Percentiles rank a stretch among this genome's conserved stretches.
Evolutionary conservation across 2,329 filamentous ascomycete genomes (phyloP).

Genomic region (Aureobasidium melanogenum): DNA sequence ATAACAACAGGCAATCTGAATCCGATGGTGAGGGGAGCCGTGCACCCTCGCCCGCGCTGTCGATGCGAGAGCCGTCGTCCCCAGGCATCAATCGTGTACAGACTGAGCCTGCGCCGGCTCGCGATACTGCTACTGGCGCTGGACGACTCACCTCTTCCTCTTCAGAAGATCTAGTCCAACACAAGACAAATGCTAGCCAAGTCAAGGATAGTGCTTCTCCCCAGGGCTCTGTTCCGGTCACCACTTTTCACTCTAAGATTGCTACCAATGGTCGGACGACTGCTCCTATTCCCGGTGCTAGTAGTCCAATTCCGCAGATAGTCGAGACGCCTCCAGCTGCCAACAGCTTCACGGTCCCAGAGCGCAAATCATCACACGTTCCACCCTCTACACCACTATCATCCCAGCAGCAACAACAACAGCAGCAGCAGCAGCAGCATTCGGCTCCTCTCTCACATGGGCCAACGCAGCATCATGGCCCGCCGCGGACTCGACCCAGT

Average conservation of each 20-base stretch:
- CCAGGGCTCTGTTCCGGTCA: conserved; percentile 24
- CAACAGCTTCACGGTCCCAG: conserved; percentile 33
- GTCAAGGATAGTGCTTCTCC: conserved; percentile 9
- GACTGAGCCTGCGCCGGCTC: conserved; percentile 52
- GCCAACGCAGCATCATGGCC: conserved; percentile 17
- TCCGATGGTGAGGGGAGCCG: conserved; percentile 36
- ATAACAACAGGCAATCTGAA: conserved; percentile 41
- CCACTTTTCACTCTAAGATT: conserved; percentile 47
- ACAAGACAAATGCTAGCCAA: not conserved
- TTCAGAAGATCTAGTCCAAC: conserved; percentile 19
- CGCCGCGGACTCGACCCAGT: conserved; percentile 17
- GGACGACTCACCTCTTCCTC: conserved; percentile 18
- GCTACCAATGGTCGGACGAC: conserved; percentile 49
- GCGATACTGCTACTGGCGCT: conserved; percentile 22
- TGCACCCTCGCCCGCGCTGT: conserved; percentile 35
- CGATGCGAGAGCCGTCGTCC: conserved; percentile 36
- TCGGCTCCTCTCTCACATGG: conserved; percentile 19
- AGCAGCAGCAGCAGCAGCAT: not conserved
- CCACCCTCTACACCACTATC: conserved; percentile 16
- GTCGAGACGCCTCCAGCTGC: conserved; percentile 49
- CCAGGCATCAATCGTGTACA: conserved; percentile 54
- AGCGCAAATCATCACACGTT: conserved; percentile 41
- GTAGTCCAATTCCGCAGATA: conserved; percentile 46
- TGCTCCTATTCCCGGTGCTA: conserved; percentile 41
- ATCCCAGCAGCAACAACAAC: not conserved